Evolutionary conservation across 352 stramenopile genomes (phyloP).

Genomic region (Globisporangium recalcitrans): DNA sequence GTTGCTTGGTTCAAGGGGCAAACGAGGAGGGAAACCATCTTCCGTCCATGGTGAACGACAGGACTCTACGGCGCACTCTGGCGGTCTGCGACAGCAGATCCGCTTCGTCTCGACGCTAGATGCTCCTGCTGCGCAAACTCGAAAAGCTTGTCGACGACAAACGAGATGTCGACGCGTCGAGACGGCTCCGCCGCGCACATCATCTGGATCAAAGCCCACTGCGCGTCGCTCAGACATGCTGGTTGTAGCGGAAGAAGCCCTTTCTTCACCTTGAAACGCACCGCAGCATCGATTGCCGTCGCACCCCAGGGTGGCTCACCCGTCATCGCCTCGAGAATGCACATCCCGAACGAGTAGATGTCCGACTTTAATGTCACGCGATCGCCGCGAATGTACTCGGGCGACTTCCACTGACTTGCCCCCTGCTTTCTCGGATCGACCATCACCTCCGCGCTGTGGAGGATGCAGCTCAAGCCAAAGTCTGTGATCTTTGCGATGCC

Average conservation of each 20-base stretch:
- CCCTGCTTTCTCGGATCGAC: background rate
- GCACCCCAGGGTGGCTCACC: constrained; percentile 20
- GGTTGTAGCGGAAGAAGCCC: background rate
- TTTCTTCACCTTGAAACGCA: background rate
- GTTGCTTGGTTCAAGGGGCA: too few relatives aligned
- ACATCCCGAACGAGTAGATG: background rate
- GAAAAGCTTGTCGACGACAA: background rate
- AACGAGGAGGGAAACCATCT: too few relatives aligned
- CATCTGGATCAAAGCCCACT: constrained; percentile 1
- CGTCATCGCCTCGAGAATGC: background rate
- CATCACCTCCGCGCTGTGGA: constrained; percentile 5
- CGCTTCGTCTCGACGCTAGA: background rate
- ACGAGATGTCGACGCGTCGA: background rate
- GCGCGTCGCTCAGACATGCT: background rate
- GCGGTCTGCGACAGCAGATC: background rate
- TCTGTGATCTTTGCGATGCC: background rate
- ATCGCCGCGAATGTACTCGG: background rate
- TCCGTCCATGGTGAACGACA: too few relatives aligned
- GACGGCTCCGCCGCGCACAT: background rate
- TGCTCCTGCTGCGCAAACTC: constrained; percentile 1
- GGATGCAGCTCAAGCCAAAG: constrained; percentile 9
- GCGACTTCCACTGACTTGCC: background rate
- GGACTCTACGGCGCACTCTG: background rate
- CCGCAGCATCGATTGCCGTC: background rate
- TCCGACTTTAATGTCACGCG: background rate